A percentile compares a stretch with the other conserved stretches of the same genome.
These are phyloP conservation scores for Populus hybrid DNA, from an alignment of 441 rosid genomes.

Conservation along the genomic window DNA sequence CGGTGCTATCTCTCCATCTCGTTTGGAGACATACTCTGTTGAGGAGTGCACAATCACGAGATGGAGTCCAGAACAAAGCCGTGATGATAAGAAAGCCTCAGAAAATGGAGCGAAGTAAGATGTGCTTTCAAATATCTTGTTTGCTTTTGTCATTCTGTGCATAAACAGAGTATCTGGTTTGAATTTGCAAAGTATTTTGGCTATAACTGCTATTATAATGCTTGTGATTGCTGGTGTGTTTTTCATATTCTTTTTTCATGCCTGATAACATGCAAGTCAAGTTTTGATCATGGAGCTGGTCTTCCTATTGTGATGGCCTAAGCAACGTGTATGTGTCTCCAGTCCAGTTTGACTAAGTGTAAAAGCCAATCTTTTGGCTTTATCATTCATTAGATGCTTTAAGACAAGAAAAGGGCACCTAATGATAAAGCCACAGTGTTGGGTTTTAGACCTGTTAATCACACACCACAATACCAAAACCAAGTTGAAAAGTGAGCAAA, in stretches of 20 bases:
- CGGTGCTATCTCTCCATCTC: constrained; percentile 28
- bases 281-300: background rate
- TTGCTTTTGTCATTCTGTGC: no score
- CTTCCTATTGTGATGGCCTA: background rate
- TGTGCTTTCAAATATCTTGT: background rate
- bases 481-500: background rate
- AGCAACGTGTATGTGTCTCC: background rate
- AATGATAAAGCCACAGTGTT: no score
- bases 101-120: constrained; percentile 16
- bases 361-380: no score
- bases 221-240: background rate
- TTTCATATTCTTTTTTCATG: background rate
- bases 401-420: no score
- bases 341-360: no score
- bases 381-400: no score
- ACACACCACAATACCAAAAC: no score
- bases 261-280: background rate
- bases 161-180: background rate
- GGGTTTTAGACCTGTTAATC: no score
- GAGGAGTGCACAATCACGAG: constrained; percentile 50
- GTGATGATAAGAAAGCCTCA: constrained; percentile 32
- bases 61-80: constrained; percentile 48
- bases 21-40: constrained; percentile 38
- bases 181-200: background rate
- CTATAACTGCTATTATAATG: background rate